Evolutionary conservation across 2,329 filamentous ascomycete species (phyloP).

Genomic region (Aspergillus awamori): DNA sequence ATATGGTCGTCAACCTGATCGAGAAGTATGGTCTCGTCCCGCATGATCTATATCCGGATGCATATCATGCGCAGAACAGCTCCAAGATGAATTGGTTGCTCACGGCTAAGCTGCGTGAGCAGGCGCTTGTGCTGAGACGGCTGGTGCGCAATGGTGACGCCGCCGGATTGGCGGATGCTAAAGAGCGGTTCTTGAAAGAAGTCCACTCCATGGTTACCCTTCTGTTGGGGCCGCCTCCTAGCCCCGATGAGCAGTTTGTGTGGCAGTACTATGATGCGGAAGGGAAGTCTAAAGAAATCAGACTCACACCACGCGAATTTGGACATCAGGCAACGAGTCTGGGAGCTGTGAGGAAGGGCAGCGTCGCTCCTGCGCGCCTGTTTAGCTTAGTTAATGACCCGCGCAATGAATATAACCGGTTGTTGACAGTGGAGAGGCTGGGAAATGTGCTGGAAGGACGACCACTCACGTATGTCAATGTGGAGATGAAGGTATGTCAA

Average conservation of each 20-base stretch:
- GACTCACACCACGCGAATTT: slow-evolving; percentile 70
- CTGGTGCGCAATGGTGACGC: slow-evolving; percentile 49
- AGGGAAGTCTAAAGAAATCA: slow-evolving; percentile 65
- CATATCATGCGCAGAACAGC: slow-evolving; percentile 74
- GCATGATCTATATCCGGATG: slow-evolving; percentile 78
- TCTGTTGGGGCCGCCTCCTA: slow-evolving; percentile 77
- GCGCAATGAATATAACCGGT: slow-evolving; percentile 70
- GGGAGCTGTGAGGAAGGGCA: slow-evolving; percentile 30
- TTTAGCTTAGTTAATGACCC: slow-evolving; percentile 87
- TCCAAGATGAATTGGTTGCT: slow-evolving; percentile 71
- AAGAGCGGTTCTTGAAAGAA: slow-evolving; percentile 76
- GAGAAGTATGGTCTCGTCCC: slow-evolving; percentile 87
- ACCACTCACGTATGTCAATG: slow-evolving; percentile 79
- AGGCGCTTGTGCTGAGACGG: slow-evolving; percentile 71
- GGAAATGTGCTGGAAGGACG: slow-evolving; percentile 80
- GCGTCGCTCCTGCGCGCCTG: slow-evolving; percentile 40
- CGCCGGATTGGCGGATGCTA: slow-evolving; percentile 52
- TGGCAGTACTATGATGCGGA: slow-evolving; percentile 79
- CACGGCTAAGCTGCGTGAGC: slow-evolving; percentile 84
- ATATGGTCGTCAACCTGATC: slow-evolving; percentile 87
- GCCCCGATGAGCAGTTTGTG: slow-evolving; percentile 67
- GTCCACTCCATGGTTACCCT: slow-evolving; percentile 81
- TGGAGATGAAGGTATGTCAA: slow-evolving; percentile 58
- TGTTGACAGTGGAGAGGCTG: slow-evolving; percentile 75
- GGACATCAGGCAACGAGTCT: slow-evolving; percentile 60